phyloP scores from a whole-genome alignment of 805 yeast genomes.

The Candida germanica region DNA sequence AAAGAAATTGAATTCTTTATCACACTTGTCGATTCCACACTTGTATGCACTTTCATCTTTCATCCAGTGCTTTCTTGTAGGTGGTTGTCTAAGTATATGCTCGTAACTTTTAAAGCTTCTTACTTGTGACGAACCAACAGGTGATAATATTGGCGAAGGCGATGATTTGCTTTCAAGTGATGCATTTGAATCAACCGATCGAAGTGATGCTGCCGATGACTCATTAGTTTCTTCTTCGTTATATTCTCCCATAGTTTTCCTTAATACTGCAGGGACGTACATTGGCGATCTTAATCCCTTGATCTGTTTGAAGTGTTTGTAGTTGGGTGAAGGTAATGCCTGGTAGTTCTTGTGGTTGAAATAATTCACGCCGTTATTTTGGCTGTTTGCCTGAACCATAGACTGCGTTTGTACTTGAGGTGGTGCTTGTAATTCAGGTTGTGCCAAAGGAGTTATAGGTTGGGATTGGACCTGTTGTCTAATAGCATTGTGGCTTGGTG shows the following conservation, averaged over 20 bases:
- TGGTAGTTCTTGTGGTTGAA: slow-evolving; percentile 3
- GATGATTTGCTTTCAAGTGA: slow-evolving; percentile 25
- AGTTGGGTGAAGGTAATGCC: slow-evolving; percentile 1
- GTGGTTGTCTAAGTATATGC: slow-evolving; percentile 34
- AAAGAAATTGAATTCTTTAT: slow-evolving; percentile 66
- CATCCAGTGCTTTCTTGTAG: slow-evolving; percentile 68
- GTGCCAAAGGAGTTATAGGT: not conserved
- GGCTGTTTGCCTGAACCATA: slow-evolving; percentile 1
- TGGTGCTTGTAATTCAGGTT: slow-evolving; percentile 1
- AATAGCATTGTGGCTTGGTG: not conserved
- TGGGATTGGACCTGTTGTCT: not conserved
- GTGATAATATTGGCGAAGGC: slow-evolving; percentile 10
- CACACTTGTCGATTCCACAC: slow-evolving; percentile 60
- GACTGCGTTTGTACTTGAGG: not conserved
- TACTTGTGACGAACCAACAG: slow-evolving; percentile 5
- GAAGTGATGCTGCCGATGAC: slow-evolving; percentile 21
- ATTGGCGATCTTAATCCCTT: slow-evolving; percentile 81
- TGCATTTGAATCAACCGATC: slow-evolving; percentile 30
- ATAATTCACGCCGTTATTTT: slow-evolving; percentile 5
- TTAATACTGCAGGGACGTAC: slow-evolving; percentile 85
- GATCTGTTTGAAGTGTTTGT: slow-evolving; percentile 58
- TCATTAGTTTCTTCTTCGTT: slow-evolving; percentile 7
- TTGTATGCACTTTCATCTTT: slow-evolving; percentile 62
- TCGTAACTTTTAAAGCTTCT: slow-evolving; percentile 20
- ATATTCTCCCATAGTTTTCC: slow-evolving; percentile 32